Base-by-base conservation (phyloP, 2,329 filamentous ascomycete genomes). In the Ophiostoma fasciatum region DNA sequence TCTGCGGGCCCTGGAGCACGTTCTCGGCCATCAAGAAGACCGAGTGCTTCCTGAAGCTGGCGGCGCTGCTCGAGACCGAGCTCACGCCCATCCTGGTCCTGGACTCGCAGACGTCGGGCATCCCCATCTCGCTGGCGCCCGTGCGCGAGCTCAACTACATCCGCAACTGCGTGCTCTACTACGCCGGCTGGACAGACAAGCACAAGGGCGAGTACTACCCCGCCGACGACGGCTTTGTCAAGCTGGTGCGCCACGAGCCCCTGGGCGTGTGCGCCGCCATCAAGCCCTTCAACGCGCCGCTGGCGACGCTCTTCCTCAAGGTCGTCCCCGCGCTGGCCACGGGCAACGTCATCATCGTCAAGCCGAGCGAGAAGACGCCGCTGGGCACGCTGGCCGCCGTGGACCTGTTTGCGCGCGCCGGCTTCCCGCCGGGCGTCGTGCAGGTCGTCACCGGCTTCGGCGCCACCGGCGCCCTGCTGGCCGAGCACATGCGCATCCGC, bases 381-480 rank as follows among this genome's bases (percentile, higher is more conserved):
- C 56, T 72, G 23, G 66, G 61, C 39, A 63, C 67, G 50, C 48
- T 71, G 7, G 66, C 71, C 38, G 59, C 79, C 5, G 74, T 62
- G 4, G 67, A 64, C n/a, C 56, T 81, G 22, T 64, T 80, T 46
- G 71, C 71, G 44, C 64, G 78, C 45, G 74, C 74, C 20, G 76
- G 76, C 0, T 80, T 81, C 51, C 76, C 76, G 12, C 68, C 75
- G 4, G 76, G 76, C 33, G 75, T 82, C 11, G 56, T 81, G 45
- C 80, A 81, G 51, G 64, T 82, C 40, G 47, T 80, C 34, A 78
- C 77, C 39, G 77, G 76, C 3, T 63, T 71, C 42, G 76, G 76
- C n/a, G 28, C 27, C 31, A 42, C 37, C 4, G 44, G 44, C 13
- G 37, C 42, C 8, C 33, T 40, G 4, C 36, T 46, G 14, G 23